Evolutionary conservation across 2,329 filamentous ascomycete species (phyloP).

Genomic region (Fusarium tuaranense): DNA sequence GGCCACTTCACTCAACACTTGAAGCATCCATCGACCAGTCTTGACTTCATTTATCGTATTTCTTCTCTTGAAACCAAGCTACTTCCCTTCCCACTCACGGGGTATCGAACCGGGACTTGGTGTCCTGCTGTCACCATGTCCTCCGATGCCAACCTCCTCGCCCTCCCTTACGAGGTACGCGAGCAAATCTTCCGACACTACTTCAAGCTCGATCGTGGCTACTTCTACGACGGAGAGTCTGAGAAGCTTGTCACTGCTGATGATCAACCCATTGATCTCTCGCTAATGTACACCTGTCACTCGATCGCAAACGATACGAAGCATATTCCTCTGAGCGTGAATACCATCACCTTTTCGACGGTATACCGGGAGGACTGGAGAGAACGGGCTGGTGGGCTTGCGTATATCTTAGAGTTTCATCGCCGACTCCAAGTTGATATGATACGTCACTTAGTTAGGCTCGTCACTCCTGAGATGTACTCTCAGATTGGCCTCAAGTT

Average conservation of each 20-base stretch:
- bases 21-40: not conserved
- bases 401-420: not conserved
- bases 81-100: not conserved
- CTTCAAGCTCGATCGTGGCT: constrained; percentile 13
- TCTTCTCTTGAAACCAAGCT: not conserved
- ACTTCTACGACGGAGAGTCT: constrained; percentile 1
- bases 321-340: not conserved
- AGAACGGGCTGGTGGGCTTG: not conserved
- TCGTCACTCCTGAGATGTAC: constrained; percentile 1
- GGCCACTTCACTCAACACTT: not conserved
- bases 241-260: constrained; percentile 2
- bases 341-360: constrained; percentile 20
- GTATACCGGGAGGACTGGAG: not conserved
- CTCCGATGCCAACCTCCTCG: not conserved
- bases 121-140: constrained; percentile 1
- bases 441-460: fast-evolving
- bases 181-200: constrained; percentile 18
- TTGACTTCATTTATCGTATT: too few relatives aligned
- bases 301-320: constrained; percentile 4
- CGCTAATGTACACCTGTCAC: constrained; percentile 15
- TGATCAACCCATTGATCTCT: constrained; percentile 5
- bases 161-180: constrained; percentile 21
- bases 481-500: not conserved
- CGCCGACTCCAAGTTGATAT: not conserved
- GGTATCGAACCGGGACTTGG: not conserved